phyloP scores from a whole-genome alignment of 2,329 filamentous ascomycete species.

The Xylariales sp. region DNA sequence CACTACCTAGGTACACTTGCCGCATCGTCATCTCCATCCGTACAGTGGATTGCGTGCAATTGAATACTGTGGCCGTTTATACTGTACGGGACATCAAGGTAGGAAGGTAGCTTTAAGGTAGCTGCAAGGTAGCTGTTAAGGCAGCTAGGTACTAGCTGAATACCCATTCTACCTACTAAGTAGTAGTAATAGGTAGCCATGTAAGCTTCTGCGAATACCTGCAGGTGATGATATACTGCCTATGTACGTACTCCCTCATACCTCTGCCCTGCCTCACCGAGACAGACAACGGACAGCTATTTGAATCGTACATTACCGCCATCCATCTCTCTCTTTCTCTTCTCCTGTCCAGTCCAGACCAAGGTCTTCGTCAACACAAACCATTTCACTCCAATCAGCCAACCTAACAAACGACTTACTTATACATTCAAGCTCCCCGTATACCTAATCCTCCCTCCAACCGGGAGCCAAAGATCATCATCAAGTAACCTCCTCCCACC shows the following conservation, averaged over 20 bases:
- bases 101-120: not conserved
- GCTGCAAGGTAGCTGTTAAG: too few relatives aligned
- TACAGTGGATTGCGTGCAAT: slow-evolving; percentile 29
- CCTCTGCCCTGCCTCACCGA: slow-evolving; percentile 14
- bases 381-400: not conserved
- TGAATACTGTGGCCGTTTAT: slow-evolving; percentile 12
- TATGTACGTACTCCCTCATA: too few relatives aligned
- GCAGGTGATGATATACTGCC: too few relatives aligned
- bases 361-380: too few relatives aligned
- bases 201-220: too few relatives aligned
- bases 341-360: too few relatives aligned
- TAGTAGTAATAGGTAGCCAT: too few relatives aligned
- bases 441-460: not conserved
- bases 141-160: not conserved
- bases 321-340: slow-evolving; percentile 16
- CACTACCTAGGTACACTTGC: not conserved
- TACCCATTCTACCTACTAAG: too few relatives aligned
- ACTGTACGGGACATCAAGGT: slow-evolving; percentile 5
- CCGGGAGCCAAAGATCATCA: slow-evolving; percentile 22
- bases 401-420: slow-evolving; percentile 9
- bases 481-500: slow-evolving; percentile 15
- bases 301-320: slow-evolving; percentile 25
- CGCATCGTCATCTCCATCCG: slow-evolving; percentile 27
- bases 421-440: not conserved
- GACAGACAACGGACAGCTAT: slow-evolving; percentile 17